A percentile compares a stretch with the other conserved stretches of the same genome.
phyloP scores from a whole-genome alignment of 805 yeast genomes.

The Myxozyma udenii region DNA sequence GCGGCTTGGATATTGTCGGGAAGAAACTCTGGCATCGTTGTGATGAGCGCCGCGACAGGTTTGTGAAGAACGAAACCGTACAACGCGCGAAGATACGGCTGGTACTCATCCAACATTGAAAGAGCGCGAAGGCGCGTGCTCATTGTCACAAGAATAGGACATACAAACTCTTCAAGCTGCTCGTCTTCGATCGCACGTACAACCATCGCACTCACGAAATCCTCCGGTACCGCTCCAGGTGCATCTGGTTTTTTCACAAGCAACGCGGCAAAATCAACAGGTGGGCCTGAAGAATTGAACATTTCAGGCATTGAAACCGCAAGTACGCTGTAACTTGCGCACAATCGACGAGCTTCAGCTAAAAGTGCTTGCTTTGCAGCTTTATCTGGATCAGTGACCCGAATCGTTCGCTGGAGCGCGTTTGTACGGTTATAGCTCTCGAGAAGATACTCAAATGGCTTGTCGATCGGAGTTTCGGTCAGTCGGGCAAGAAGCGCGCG shows the following conservation, averaged over 20 bases:
- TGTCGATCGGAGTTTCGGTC: conserved; percentile 47
- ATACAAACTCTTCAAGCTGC: conserved; percentile 56
- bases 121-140: conserved; percentile 38
- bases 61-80: conserved; percentile 57
- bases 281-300: conserved; percentile 14
- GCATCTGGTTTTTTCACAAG: conserved; percentile 26
- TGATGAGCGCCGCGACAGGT: conserved; percentile 57
- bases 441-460: conserved; percentile 50
- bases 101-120: conserved; percentile 29
- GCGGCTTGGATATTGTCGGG: conserved; percentile 48
- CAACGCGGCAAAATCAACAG: conserved; percentile 18
- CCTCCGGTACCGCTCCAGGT: conserved; percentile 35
- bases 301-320: conserved; percentile 33
- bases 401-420: conserved; percentile 42
- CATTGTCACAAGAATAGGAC: conserved; percentile 46
- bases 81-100: conserved; percentile 47
- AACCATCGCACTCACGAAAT: conserved; percentile 57
- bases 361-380: conserved; percentile 43
- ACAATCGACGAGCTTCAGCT: conserved; percentile 44
- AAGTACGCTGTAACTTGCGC: conserved; percentile 49
- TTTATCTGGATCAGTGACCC: conserved; percentile 42
- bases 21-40: conserved; percentile 54
- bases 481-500: conserved; percentile 51
- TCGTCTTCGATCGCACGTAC: conserved; percentile 65
- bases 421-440: conserved; percentile 45